Conservation (phyloP, 78 protist genomes). For the Dictyostelium firmibasis region DNA sequence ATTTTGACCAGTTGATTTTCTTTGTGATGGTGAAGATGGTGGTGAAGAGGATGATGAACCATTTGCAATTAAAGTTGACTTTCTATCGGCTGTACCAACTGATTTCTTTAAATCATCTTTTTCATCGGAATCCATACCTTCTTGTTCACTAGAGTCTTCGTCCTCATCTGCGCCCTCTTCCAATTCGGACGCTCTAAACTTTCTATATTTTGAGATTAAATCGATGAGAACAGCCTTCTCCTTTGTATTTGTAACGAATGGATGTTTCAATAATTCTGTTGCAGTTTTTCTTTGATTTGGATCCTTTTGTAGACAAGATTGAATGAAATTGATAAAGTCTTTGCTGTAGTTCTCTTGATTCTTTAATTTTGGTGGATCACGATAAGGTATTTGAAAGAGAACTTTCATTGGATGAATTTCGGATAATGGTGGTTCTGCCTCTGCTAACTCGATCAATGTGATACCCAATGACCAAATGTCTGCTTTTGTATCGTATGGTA, state of each 20-base stretch:
- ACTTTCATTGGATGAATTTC: slow-evolving; percentile 86
- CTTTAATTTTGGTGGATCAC: slow-evolving; percentile 82
- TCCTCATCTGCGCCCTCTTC: slow-evolving; percentile 48
- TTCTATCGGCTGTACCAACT: not conserved
- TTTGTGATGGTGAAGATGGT: slow-evolving; percentile 14
- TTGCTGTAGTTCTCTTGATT: slow-evolving; percentile 62
- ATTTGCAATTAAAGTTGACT: not conserved
- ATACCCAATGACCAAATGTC: slow-evolving; percentile 86
- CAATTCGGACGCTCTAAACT: slow-evolving; percentile 51
- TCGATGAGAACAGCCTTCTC: slow-evolving; percentile 50
- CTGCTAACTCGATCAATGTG: slow-evolving; percentile 81
- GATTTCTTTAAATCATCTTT: slow-evolving; percentile 1
- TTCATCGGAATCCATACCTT: slow-evolving; percentile 22
- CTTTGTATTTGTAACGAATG: slow-evolving; percentile 46
- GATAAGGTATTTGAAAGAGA: slow-evolving; percentile 72
- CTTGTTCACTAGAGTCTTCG: not conserved
- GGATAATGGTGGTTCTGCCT: slow-evolving; percentile 78
- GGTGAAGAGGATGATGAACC: not conserved
- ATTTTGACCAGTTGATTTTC: slow-evolving; percentile 16
- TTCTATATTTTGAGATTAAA: slow-evolving; percentile 46
- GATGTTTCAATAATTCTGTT: slow-evolving; percentile 72
- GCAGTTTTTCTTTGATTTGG: slow-evolving; percentile 85
- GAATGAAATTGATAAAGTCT: slow-evolving; percentile 63
- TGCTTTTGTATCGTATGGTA: slow-evolving; percentile 76
- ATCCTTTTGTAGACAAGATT: slow-evolving; percentile 62